Base-by-base conservation (phyloP, 2,329 filamentous ascomycete genomes). In the Botrytis tulipae region DNA sequence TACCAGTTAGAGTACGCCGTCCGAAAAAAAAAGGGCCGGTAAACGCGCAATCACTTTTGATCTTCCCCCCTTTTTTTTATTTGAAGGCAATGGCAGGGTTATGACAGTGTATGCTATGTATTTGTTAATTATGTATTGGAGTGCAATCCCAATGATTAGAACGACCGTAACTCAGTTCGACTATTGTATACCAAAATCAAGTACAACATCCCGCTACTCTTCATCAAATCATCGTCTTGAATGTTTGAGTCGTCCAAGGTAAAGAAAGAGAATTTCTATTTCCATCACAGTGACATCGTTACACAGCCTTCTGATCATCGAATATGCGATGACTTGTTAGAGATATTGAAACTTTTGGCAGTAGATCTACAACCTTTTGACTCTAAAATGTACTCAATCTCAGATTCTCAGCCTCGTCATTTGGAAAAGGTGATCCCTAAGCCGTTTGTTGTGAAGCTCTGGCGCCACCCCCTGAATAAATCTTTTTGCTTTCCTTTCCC, bases 391-490 rank as follows among this genome's bases (percentile, higher is more conserved):
- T 35, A 44, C 51, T 29, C 57, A 22, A n/a, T 60, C 59, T 68
- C 40, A 60, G 62, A 9, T n/a, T 60, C 59, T 72, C 51, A 68
- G 70, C 70, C 62, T 60, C 62, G 51, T 42, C 48, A 46, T 44
- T 59, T 14, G n/a, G n/a, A 57, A 57, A 57, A 60, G 69, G 57
- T 61, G 29, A 46, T 40, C 59, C 37, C 51, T 32, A 35, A 20
- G 16, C 46, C 46, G 46, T 67, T 67, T n/a, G 63, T 67, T 37
- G 44, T 46, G 44, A 48, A 20, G 7, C 40, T 62, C 32, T 18
- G 35, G 59, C 59, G 69, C 69, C 69, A 71, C 69, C 69, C 62
- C 69, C 69, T 71, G 69, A 71, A 71, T 44, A n/a, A 37, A 51
- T n/a, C 4, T 37, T 7, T 37, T 44, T 12, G 18, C 35, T 37